Conservation (phyloP, 2,329 filamentous ascomycete species). For the Juglanconis sp. region DNA sequence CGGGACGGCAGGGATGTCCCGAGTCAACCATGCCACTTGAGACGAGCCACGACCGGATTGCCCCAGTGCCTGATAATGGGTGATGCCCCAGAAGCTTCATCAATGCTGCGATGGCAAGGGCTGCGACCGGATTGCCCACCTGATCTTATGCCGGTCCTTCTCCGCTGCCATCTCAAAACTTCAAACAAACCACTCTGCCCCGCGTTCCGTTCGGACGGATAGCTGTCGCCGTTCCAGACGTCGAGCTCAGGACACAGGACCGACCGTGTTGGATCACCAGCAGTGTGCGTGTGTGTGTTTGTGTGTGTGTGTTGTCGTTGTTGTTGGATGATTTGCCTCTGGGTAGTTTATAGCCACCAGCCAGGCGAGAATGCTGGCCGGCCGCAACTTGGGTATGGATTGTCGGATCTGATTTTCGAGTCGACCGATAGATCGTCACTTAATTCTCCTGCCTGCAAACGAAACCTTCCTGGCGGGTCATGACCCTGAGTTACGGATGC, state of each 20-base stretch:
- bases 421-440: conserved; percentile 14
- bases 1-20: conserved; percentile 29
- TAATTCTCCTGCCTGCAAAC: conserved; percentile 10
- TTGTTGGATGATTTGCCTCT: too few species aligned
- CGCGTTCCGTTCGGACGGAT: conserved; percentile 20
- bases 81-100: conserved; percentile 34
- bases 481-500: conserved; percentile 19
- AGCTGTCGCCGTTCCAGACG: conserved; percentile 25
- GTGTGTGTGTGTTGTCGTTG: too few species aligned
- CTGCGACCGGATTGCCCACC: conserved; percentile 46
- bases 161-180: conserved; percentile 25
- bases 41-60: conserved; percentile 40
- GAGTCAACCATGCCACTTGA: conserved; percentile 37
- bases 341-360: neutral
- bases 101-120: conserved; percentile 33
- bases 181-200: conserved; percentile 17
- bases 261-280: neutral
- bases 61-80: conserved; percentile 30
- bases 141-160: conserved; percentile 43
- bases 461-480: conserved; percentile 1
- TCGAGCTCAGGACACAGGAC: neutral
- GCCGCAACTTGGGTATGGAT: conserved; percentile 18
- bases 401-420: conserved; percentile 20
- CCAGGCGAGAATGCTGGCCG: neutral
- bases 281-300: too few species aligned